phyloP scores from a whole-genome alignment of 257 asterid species.

The Anisodus acutangulus region DNA sequence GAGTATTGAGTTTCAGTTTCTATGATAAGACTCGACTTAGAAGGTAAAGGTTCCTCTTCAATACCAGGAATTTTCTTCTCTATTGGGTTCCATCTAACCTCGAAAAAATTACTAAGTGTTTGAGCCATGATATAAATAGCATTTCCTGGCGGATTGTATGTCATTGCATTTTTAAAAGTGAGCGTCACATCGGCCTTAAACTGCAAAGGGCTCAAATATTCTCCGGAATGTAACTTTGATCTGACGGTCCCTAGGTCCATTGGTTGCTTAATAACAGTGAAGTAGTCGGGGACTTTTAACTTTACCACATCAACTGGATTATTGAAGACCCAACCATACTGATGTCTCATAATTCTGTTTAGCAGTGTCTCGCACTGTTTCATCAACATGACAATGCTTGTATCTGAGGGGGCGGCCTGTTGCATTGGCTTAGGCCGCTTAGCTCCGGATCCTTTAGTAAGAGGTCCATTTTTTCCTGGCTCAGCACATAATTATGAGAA shows the following conservation, averaged over 20 bases:
- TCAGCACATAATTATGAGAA: constrained; percentile 1
- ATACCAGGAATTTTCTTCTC: constrained; percentile 47
- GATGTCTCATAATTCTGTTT: constrained; percentile 58
- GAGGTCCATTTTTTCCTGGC: constrained; percentile 61
- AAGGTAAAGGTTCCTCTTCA: constrained; percentile 23
- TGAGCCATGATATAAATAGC: constrained; percentile 70
- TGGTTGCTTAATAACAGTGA: constrained; percentile 73
- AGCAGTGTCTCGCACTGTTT: constrained; percentile 71
- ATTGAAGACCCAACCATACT: constrained; percentile 65
- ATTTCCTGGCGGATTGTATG: constrained; percentile 88
- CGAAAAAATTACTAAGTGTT: constrained; percentile 57
- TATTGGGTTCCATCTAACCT: constrained; percentile 73
- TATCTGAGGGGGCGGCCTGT: constrained; percentile 43
- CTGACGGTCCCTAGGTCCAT: constrained; percentile 91
- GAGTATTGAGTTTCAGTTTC: constrained; percentile 71
- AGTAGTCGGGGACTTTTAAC: constrained; percentile 75
- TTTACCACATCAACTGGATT: constrained; percentile 73
- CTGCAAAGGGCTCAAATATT: constrained; percentile 59
- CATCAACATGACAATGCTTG: constrained; percentile 56
- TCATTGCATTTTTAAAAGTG: constrained; percentile 84
- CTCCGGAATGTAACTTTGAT: constrained; percentile 56
- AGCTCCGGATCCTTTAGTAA: constrained; percentile 54
- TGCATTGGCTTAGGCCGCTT: constrained; percentile 46
- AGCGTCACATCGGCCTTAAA: constrained; percentile 80
- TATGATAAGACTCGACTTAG: constrained; percentile 53